Base-by-base conservation (phyloP, 192 early-diverging fungal genomes). In the Mortierella hygrophila region DNA sequence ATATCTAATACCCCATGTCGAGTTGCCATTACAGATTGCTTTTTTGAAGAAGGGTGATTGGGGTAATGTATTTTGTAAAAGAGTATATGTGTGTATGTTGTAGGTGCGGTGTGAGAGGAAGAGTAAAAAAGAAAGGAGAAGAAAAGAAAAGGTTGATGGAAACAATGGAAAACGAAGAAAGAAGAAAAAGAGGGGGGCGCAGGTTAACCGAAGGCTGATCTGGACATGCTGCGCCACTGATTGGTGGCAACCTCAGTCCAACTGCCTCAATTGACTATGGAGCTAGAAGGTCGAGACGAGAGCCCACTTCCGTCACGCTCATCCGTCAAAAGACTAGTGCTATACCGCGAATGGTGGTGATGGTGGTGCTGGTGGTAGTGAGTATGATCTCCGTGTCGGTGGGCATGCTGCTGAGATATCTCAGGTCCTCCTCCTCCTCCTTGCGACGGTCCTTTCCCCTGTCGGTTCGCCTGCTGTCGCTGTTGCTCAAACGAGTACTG, bases 321-420 rank as follows among this genome's bases (percentile, higher is more conserved):
- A 13, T 79, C 70, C 18, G 40, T 57, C 68, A 60, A 69, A 44
- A 57, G 18, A 29, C 70, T 42, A 20, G 77, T 42, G 77, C 77
- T 79, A n/a, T 57, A 16, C 6, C 77, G 68, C 3, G 77, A 70
- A 35, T 78, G 74, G 4, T 75, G 72, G 26, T 74, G 35, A 2
- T 60, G 74, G 20, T 75, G 35, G 20, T 75, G 35, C 54, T 76
- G 60, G 26, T 65, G 55, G n/a, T 76, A 41, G 38, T 42, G 77
- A 42, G 49, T 71, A 21, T 80, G 63, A 63, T 74, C 57, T 32
- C 68, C 46, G 37, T 42, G 55, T 16, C 74, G 63, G 6, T 81
- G 79, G 26, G 74, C 71, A 29, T 49, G 69, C 26, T 78, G 47
- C 1, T 71, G 68, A 15, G 77, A 26, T 37, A 44, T 18, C 32